These are phyloP conservation scores for Barbatosphaeria neglecta DNA, from an alignment of 495 filamentous ascomycete genomes.

Conservation along the genomic window DNA sequence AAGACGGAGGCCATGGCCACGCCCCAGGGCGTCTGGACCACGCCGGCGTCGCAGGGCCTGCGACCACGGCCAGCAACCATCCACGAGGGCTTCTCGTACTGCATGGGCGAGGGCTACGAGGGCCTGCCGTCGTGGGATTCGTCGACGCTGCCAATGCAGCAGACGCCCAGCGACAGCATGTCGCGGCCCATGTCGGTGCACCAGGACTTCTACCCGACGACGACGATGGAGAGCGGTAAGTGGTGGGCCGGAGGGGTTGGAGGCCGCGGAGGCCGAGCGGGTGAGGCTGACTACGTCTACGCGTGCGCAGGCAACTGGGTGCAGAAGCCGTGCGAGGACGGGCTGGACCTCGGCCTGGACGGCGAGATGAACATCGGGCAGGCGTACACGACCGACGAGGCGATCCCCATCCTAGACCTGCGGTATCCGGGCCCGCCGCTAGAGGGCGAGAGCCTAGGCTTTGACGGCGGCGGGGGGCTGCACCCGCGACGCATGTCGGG, in stretches of 20 bases:
- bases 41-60: slow-evolving; percentile 27
- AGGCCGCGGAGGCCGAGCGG: slow-evolving; percentile 4
- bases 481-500: slow-evolving; percentile 44
- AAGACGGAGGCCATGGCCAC: slow-evolving; percentile 26
- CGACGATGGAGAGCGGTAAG: slow-evolving; percentile 39
- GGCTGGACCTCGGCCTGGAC: slow-evolving; percentile 35
- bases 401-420: slow-evolving; percentile 42
- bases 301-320: slow-evolving; percentile 38
- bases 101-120: slow-evolving; percentile 38
- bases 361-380: slow-evolving; percentile 42
- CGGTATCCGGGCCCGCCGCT: slow-evolving; percentile 27
- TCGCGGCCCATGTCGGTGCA: slow-evolving; percentile 38
- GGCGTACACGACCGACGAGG: slow-evolving; percentile 43
- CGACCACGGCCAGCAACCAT: slow-evolving; percentile 44
- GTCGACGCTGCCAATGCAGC: slow-evolving; percentile 37
- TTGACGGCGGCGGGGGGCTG: slow-evolving; percentile 28
- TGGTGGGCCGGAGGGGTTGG: slow-evolving; percentile 11
- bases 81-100: slow-evolving; percentile 48
- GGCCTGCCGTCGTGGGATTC: slow-evolving; percentile 43
- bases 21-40: slow-evolving; percentile 32
- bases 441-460: slow-evolving; percentile 27
- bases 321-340: slow-evolving; percentile 38
- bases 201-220: slow-evolving; percentile 40
- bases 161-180: slow-evolving; percentile 34
- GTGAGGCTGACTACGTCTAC: slow-evolving; percentile 17